A percentile compares a stretch with the other conserved stretches of the same genome.
These are phyloP conservation scores for Penicillium olsonii DNA, from an alignment of 2,329 filamentous ascomycete species.

Conservation along the genomic window DNA sequence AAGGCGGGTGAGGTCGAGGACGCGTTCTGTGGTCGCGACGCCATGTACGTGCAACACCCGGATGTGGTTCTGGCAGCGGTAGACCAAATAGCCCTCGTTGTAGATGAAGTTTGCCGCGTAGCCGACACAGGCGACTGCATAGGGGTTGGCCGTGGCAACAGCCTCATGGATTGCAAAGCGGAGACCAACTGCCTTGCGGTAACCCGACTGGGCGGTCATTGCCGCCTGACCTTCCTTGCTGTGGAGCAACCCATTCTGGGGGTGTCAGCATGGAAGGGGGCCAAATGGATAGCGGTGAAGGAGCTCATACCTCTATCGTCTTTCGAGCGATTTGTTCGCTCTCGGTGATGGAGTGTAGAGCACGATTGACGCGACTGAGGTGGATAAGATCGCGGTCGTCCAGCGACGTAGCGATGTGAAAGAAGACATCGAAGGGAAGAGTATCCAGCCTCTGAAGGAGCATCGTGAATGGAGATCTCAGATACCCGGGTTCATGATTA, in stretches of 20 bases:
- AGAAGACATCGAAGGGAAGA: constrained; percentile 67
- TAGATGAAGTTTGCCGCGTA: constrained; percentile 65
- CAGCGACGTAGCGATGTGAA: constrained; percentile 57
- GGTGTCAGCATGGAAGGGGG: constrained; percentile 7
- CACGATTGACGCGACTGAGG: constrained; percentile 55
- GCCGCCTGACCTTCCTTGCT: constrained; percentile 50
- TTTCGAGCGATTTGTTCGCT: constrained; percentile 60
- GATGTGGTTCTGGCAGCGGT: constrained; percentile 56
- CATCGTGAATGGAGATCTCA: background rate
- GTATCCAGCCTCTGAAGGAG: constrained; percentile 37
- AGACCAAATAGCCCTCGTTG: constrained; percentile 64
- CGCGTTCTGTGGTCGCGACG: constrained; percentile 53
- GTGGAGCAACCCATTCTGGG: constrained; percentile 44
- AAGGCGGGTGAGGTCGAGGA: constrained; percentile 56
- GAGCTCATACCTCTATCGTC: constrained; percentile 55
- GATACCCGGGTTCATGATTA: background rate
- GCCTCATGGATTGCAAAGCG: constrained; percentile 63
- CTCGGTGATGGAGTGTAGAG: constrained; percentile 53
- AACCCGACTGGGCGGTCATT: constrained; percentile 40
- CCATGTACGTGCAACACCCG: constrained; percentile 61
- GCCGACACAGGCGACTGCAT: constrained; percentile 60
- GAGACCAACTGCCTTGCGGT: constrained; percentile 58
- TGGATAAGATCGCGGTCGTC: constrained; percentile 60
- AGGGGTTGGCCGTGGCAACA: constrained; percentile 63
- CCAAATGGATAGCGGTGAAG: background rate